Conservation (phyloP, 257 asterid species). For the Lavandula angustifolia region DNA sequence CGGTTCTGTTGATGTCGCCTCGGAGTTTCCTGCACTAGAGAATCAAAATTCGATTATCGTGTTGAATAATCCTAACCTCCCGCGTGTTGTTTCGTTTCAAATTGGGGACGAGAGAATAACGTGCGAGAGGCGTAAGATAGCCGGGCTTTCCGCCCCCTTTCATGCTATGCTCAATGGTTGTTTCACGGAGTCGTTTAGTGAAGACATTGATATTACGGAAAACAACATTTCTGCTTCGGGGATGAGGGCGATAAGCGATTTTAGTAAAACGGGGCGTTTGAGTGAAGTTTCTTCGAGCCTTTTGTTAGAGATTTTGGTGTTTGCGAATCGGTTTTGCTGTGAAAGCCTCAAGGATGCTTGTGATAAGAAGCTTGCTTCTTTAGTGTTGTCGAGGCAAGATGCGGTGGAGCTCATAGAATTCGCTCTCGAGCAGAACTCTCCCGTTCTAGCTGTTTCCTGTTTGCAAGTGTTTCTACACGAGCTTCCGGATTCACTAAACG, state of each 20-base stretch:
- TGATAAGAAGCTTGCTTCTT: conserved; percentile 80
- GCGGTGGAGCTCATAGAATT: conserved; percentile 87
- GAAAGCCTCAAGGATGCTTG: conserved; percentile 88
- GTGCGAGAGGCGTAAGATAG: conserved; percentile 74
- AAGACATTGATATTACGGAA: conserved; percentile 82
- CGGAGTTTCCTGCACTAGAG: conserved; percentile 55
- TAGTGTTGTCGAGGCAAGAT: conserved; percentile 73
- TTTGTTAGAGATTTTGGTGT: conserved; percentile 81
- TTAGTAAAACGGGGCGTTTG: conserved; percentile 60
- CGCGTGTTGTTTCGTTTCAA: conserved; percentile 54
- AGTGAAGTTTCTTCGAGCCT: conserved; percentile 56
- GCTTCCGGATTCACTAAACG: conserved; percentile 71
- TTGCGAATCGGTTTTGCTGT: conserved; percentile 94
- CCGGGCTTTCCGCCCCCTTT: conserved; percentile 85
- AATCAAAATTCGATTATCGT: conserved; percentile 28
- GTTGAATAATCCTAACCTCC: conserved; percentile 25
- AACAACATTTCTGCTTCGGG: conserved; percentile 75
- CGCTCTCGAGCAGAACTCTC: conserved; percentile 83
- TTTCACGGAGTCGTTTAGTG: conserved; percentile 71
- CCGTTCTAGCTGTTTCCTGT: conserved; percentile 88
- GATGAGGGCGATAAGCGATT: conserved; percentile 61
- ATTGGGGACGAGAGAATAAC: conserved; percentile 72
- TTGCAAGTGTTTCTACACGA: conserved; percentile 80
- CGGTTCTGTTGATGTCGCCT: conserved; percentile 66
- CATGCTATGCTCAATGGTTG: conserved; percentile 92